Conservation (phyloP, 2,329 filamentous ascomycete species). For the Ascochyta rabiei region DNA sequence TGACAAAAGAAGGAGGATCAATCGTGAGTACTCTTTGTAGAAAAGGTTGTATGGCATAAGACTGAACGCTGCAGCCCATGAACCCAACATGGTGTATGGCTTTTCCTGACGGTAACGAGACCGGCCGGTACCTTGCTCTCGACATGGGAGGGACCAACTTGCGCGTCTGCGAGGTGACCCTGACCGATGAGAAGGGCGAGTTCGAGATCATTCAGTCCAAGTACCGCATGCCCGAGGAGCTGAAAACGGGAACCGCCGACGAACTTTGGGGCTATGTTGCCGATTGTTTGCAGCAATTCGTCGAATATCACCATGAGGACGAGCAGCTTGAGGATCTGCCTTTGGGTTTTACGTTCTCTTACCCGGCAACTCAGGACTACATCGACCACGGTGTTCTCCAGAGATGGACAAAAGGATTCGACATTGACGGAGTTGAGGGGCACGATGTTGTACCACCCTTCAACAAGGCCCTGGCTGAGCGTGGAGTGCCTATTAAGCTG, state of each 20-base stretch:
- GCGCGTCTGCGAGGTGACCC: conserved; percentile 89
- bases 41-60: conserved; percentile 72
- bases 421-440: conserved; percentile 90
- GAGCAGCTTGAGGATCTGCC: conserved; percentile 70
- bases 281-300: conserved; percentile 89
- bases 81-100: conserved; percentile 97
- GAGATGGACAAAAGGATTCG: conserved; percentile 97
- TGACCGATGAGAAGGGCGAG: conserved; percentile 86
- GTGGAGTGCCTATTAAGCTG: conserved; percentile 87
- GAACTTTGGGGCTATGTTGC: conserved; percentile 96
- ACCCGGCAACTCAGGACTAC: conserved; percentile 90
- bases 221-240: conserved; percentile 91
- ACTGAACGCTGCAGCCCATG: conserved; percentile 81
- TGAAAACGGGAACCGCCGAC: conserved; percentile 84
- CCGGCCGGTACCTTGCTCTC: conserved; percentile 84
- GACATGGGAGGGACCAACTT: conserved; percentile 98
- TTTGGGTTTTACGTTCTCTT: conserved; percentile 96
- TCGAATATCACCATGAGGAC: conserved; percentile 80
- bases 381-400: conserved; percentile 93
- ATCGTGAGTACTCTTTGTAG: conserved; percentile 69
- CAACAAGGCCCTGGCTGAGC: conserved; percentile 75
- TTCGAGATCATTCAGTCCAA: conserved; percentile 97
- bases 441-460: conserved; percentile 90
- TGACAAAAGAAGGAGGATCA: conserved; percentile 85
- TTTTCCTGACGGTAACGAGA: conserved; percentile 85